phyloP scores from a whole-genome alignment of 2,329 filamentous ascomycete species.

The Aspergillus sp. region DNA sequence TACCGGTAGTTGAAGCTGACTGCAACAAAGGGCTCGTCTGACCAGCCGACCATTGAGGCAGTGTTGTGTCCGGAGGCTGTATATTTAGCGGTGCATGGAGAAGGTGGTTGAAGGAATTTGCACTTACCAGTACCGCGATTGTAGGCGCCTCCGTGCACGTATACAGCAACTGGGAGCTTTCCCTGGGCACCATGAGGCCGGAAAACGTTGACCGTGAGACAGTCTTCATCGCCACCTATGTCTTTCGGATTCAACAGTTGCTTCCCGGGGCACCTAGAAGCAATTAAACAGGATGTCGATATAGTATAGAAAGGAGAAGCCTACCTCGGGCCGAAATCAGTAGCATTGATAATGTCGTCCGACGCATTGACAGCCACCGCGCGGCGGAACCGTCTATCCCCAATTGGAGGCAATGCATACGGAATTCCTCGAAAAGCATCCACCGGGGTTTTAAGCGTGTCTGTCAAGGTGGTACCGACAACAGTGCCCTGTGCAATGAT shows the following conservation, averaged over 20 bases:
- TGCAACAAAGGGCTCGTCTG: constrained; percentile 46
- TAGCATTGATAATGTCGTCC: constrained; percentile 6
- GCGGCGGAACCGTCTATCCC: constrained; percentile 13
- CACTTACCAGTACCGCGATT: constrained; percentile 32
- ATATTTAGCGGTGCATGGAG: not conserved
- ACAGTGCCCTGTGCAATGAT: constrained; percentile 32
- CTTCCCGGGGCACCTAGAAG: constrained; percentile 33
- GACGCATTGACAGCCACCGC: constrained; percentile 30
- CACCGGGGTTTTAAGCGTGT: constrained; percentile 27
- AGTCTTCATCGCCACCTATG: constrained; percentile 52
- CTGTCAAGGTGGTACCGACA: constrained; percentile 28
- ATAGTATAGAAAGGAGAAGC: constrained; percentile 48
- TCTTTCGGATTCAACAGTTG: constrained; percentile 53
- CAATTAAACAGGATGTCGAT: constrained; percentile 28
- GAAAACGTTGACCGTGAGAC: constrained; percentile 46
- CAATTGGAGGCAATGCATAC: constrained; percentile 11
- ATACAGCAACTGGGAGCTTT: constrained; percentile 44
- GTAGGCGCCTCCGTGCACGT: constrained; percentile 45
- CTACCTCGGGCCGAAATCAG: constrained; percentile 9
- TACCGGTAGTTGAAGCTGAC: constrained; percentile 49
- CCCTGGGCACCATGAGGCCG: constrained; percentile 28
- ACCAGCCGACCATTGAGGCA: constrained; percentile 61
- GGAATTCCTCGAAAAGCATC: constrained; percentile 43
- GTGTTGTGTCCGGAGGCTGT: constrained; percentile 54
- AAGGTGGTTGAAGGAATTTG: too few relatives aligned